Base-by-base conservation (phyloP, 495 filamentous ascomycete species). In the Tuber umbilicatum region DNA sequence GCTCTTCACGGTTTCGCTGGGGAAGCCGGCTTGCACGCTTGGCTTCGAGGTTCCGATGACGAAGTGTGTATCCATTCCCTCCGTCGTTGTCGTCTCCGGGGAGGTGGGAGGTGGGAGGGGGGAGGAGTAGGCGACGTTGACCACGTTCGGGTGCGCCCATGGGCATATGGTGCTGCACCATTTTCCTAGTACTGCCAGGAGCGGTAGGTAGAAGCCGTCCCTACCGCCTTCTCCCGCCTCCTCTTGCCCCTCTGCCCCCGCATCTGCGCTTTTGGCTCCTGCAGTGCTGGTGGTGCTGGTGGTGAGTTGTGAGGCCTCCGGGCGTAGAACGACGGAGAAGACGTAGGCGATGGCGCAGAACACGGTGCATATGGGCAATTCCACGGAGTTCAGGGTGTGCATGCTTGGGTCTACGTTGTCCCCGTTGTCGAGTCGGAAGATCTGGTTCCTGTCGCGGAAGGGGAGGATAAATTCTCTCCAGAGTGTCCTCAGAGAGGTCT, bases 41-140 rank as follows among this genome's bases (percentile, higher is more conserved):
- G 74, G 74, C n/a, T 76, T 76, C 1, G 74, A 76, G 2, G 74
- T 76, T 17, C 74, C 71, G 38, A 76, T 71, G 2, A 76, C 19
- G 16, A 73, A 73, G 21, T 19, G 12, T 4, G 40, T 55, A 9
- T 69, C 70, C 6, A 64, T 14, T 21, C 69, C 74, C 14, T 6
- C 27, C 16, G 55, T 31, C 10, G 42, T 19, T n/a, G n/a, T n/a
- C n/a, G n/a, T n/a, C n/a, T n/a, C n/a, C 27, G 55, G 27, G 27
- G 55, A 31, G 27, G 55, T 31, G 12, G 55, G 55, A 35, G 55
- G 14, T 60, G 35, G 21, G 64, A 6, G 12, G 69, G 40, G 21
- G 42, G 12, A 2, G 2, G 9, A 35, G 23, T 73, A 76, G 37
- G 43, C 64, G 7, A 73, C 74, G 19, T 23, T 76, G 14, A 76